A percentile compares a stretch with the other conserved stretches of the same genome.
phyloP scores from a whole-genome alignment of 345 rosid genomes.

The Syzygium aromaticum region DNA sequence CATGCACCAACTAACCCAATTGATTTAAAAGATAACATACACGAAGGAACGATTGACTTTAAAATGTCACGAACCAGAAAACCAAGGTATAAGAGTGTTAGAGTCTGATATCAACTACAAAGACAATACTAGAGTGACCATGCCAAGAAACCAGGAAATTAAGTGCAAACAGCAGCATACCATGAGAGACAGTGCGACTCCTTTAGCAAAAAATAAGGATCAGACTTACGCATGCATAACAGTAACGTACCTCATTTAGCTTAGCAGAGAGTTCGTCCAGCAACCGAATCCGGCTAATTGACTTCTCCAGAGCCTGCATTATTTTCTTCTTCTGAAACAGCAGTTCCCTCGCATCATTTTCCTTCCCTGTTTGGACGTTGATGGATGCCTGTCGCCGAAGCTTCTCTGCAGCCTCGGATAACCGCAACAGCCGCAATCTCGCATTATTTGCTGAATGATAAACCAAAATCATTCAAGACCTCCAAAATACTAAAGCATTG shows the following conservation, averaged over 20 bases:
- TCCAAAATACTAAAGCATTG: background rate
- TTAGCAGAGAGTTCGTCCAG: conserved; percentile 59
- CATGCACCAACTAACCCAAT: background rate
- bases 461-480: background rate
- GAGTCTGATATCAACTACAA: background rate
- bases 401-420: conserved; percentile 84
- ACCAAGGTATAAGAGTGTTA: background rate
- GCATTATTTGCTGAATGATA: conserved; percentile 53
- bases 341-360: conserved; percentile 66
- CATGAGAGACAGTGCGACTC: background rate
- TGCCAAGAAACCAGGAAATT: background rate
- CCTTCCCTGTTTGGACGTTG: conserved; percentile 53
- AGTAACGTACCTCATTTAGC: conserved; percentile 57
- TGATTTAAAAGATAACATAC: background rate
- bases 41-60: background rate
- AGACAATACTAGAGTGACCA: background rate
- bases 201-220: background rate
- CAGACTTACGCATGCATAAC: background rate
- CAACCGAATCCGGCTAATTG: conserved; percentile 65
- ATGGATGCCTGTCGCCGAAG: conserved; percentile 66
- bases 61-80: background rate
- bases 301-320: conserved; percentile 67
- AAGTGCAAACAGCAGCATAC: background rate
- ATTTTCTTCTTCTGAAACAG: conserved; percentile 86
- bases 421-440: conserved; percentile 69